phyloP scores from a whole-genome alignment of 1,139 yeast species.

The Pichia terricola region DNA sequence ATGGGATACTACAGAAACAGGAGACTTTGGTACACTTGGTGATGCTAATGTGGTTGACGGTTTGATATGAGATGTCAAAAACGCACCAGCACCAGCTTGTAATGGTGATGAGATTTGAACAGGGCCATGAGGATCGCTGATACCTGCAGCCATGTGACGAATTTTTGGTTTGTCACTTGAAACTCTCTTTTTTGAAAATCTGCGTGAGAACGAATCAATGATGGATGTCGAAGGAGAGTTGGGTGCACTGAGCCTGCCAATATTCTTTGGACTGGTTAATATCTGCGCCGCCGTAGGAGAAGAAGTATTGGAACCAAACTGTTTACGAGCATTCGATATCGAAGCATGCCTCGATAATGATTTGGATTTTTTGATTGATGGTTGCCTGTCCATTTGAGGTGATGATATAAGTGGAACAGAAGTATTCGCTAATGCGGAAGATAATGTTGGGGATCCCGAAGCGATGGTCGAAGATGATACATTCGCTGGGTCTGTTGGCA shows the following conservation, averaged over 20 bases:
- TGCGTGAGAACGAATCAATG: conserved; percentile 19
- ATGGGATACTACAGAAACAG: background rate
- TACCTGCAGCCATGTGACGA: conserved; percentile 17
- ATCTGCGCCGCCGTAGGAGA: conserved; percentile 2
- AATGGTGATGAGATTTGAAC: conserved; percentile 17
- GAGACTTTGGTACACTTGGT: background rate
- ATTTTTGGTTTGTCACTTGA: conserved; percentile 13
- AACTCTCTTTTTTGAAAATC: conserved; percentile 15
- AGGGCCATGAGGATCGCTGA: conserved; percentile 14
- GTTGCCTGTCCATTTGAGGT: background rate
- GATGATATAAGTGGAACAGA: background rate
- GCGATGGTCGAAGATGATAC: conserved; percentile 17
- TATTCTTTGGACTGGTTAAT: conserved; percentile 2
- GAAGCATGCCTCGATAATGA: conserved; percentile 9
- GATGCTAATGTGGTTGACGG: background rate
- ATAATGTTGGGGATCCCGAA: background rate
- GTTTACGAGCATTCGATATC: conserved; percentile 8
- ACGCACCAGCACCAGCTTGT: conserved; percentile 3
- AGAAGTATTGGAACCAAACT: conserved; percentile 3
- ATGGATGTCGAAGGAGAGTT: conserved; percentile 12
- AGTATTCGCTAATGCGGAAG: background rate
- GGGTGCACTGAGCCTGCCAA: conserved; percentile 4
- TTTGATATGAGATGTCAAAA: background rate
- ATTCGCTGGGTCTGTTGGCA: no score
- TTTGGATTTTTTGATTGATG: background rate